phyloP scores from a whole-genome alignment of 768 basidiomycete species.

The Kwoniella shandongensis region DNA sequence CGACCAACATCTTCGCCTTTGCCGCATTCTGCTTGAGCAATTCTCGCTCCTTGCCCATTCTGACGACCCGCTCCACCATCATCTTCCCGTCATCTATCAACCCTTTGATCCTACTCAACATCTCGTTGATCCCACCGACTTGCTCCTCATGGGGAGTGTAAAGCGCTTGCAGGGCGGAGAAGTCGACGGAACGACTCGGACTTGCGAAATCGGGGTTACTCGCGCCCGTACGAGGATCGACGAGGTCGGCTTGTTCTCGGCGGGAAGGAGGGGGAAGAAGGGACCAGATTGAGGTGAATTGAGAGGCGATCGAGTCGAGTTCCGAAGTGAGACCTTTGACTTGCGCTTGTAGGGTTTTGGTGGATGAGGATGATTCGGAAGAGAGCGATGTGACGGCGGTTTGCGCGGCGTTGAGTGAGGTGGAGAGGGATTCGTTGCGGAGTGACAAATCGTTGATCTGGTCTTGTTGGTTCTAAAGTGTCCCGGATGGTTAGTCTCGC shows the following conservation, averaged over 20 bases:
- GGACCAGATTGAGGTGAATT: conserved; percentile 74
- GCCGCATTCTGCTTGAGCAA: conserved; percentile 89
- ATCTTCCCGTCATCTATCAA: conserved; percentile 79
- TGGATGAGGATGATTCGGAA: conserved; percentile 15
- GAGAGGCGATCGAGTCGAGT: conserved; percentile 61
- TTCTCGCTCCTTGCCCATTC: conserved; percentile 86
- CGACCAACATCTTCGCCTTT: conserved; percentile 82
- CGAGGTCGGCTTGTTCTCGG: conserved; percentile 59
- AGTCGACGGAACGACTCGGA: conserved; percentile 69
- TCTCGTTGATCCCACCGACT: conserved; percentile 73
- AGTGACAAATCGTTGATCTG: conserved; percentile 41
- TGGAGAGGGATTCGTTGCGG: conserved; percentile 45
- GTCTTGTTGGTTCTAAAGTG: conserved; percentile 31
- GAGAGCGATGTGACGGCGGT: conserved; percentile 24
- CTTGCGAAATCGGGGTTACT: conserved; percentile 53
- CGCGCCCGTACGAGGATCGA: conserved; percentile 53
- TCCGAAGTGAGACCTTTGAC: conserved; percentile 55
- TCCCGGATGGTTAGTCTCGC: neutral
- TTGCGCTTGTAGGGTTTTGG: conserved; percentile 33
- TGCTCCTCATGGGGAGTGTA: conserved; percentile 59
- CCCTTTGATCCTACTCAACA: conserved; percentile 73
- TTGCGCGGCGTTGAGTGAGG: conserved; percentile 44
- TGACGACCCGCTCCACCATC: conserved; percentile 76
- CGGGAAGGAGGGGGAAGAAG: conserved; percentile 81
- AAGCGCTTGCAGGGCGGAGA: conserved; percentile 77